Evolutionary conservation across 495 filamentous ascomycete genomes (phyloP), one percentile per base, ranked within the genome.

Genomic region (Penicillium roqueforti): DNA sequence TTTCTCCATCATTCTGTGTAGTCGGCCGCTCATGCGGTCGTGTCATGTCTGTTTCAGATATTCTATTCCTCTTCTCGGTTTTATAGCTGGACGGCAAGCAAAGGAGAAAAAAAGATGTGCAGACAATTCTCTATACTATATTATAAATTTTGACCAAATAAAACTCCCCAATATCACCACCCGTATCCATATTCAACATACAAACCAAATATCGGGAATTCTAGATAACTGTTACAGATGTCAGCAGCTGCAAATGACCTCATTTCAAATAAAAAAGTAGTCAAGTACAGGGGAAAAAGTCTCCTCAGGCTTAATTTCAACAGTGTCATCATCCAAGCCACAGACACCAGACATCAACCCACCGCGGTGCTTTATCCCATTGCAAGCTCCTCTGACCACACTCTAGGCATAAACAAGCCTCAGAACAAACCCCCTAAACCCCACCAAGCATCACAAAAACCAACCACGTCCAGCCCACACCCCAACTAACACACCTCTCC

Each of bases 231-330:
- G 16, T 34, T 19, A 16, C 34, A 28, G 20, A 43, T 10, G 14
- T 60, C 34, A 53, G 51, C 47, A 11, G 26, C 32, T 36, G 32
- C 2, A 22, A 4, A 25, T 22, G 44, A 14, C 6, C 6, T n/a
- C 32, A n/a, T 16, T 9, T 34, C n/a, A 41, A 25, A 4, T 11
- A 10, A 19, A 16, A n/a, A 6, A 31, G 10, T 3, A 50, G 6
- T 9, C 26, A 50, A 44, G 9, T 11, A 14, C 11, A 42, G 13
- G 45, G n/a, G 28, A 6, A 44, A 45, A 18, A 9, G 19, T 73
- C 70, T 76, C 71, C 79, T 83, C 80, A 83, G 80, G 69, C 79
- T 80, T 76, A 80, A 74, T 82, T 74, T 74, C 63, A 59, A 56
- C 59, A 67, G 59, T 64, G 65, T 76, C 79, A 59, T 81, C 77